Evolutionary conservation across 2,329 filamentous ascomycete species (phyloP).

Genomic region (Cordyceps cicadae): DNA sequence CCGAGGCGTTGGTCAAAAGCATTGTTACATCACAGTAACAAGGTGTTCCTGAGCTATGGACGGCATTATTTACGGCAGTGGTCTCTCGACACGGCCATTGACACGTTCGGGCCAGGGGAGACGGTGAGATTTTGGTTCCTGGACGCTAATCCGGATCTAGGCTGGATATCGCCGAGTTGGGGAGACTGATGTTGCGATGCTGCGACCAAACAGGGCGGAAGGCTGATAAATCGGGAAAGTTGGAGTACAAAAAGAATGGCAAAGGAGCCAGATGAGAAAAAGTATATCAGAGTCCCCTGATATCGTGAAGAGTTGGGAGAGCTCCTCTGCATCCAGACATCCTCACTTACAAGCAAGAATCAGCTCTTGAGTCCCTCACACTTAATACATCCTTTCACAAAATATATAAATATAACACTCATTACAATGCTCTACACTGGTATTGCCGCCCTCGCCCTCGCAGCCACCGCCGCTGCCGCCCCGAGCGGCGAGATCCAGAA

Average conservation of each 20-base stretch:
- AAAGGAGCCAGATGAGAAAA: not conserved
- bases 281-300: not conserved
- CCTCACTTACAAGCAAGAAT: not conserved
- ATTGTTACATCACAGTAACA: not conserved
- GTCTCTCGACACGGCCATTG: not conserved
- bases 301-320: not conserved
- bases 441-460: slow-evolving; percentile 2
- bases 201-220: not conserved
- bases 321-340: not conserved
- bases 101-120: not conserved
- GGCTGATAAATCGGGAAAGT: not conserved
- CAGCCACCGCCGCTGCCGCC: slow-evolving; percentile 4
- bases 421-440: slow-evolving; percentile 5
- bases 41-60: not conserved
- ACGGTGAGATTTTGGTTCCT: slow-evolving; percentile 10
- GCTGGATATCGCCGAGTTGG: not conserved
- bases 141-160: not conserved
- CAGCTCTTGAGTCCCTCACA: not conserved
- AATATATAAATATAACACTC: not conserved
- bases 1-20: not conserved
- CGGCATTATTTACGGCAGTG: not conserved
- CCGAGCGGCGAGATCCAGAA: slow-evolving; percentile 6
- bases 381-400: not conserved
- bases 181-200: slow-evolving; percentile 3
- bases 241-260: not conserved